Conservation (phyloP, 257 asterid species). For the Gardenia jasminoides region DNA sequence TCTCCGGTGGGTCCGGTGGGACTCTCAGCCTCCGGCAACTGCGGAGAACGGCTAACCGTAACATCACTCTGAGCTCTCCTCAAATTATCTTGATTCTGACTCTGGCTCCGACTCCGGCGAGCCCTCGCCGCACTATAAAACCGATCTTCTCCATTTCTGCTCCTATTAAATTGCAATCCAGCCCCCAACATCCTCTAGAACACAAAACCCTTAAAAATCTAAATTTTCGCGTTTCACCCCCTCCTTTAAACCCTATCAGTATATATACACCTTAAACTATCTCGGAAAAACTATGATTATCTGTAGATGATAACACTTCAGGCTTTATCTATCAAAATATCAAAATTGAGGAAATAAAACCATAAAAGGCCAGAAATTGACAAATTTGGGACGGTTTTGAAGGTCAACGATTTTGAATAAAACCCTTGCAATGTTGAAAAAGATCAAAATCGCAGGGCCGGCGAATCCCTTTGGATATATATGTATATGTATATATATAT, state of each 20-base stretch:
- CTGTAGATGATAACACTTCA: too few relatives aligned
- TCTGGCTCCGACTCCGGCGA: slow-evolving; percentile 45
- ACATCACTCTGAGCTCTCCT: slow-evolving; percentile 79
- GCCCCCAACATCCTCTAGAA: slow-evolving; percentile 67
- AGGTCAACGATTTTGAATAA: slow-evolving; percentile 17
- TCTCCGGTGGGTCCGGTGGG: slow-evolving; percentile 31
- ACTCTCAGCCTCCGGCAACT: slow-evolving; percentile 28
- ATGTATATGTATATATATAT: not conserved
- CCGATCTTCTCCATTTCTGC: slow-evolving; percentile 79
- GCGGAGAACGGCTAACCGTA: slow-evolving; percentile 21
- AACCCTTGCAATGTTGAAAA: slow-evolving; percentile 29
- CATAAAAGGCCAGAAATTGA: not conserved
- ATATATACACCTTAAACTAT: not conserved
- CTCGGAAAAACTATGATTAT: not conserved
- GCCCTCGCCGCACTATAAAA: slow-evolving; percentile 78
- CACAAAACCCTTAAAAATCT: slow-evolving; percentile 27
- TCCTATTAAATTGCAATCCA: slow-evolving; percentile 81
- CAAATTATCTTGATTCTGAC: slow-evolving; percentile 41
- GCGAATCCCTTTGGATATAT: not conserved
- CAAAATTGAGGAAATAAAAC: not conserved
- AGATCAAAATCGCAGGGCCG: slow-evolving; percentile 18
- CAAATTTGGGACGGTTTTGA: not conserved
- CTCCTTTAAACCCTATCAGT: slow-evolving; percentile 19
- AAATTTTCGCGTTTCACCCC: not conserved
- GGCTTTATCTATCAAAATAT: not conserved